These are phyloP conservation scores for Marasmius fiardii DNA, from an alignment of 1,284 basidiomycete genomes.

Conservation along the genomic window DNA sequence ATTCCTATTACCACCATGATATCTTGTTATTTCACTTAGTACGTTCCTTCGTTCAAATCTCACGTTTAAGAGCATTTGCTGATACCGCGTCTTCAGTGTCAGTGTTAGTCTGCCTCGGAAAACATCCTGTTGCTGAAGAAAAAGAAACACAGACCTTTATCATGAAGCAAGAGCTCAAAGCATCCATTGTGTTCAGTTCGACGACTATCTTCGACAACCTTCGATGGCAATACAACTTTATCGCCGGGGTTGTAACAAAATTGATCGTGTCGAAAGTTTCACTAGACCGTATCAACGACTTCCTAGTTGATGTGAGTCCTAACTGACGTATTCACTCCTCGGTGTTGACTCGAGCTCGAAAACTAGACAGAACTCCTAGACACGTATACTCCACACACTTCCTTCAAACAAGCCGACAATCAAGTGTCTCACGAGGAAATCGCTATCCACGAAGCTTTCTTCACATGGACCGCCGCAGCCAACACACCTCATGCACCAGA, in stretches of 20 bases:
- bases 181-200: constrained; percentile 37
- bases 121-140: constrained; percentile 2
- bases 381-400: constrained; percentile 31
- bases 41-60: constrained; percentile 19
- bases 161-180: constrained; percentile 34
- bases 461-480: constrained; percentile 38
- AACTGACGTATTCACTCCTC: background rate
- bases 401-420: constrained; percentile 12
- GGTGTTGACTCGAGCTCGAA: background rate
- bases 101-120: too few species aligned
- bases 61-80: background rate
- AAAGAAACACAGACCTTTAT: constrained; percentile 29
- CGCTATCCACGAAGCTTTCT: constrained; percentile 40
- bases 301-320: constrained; percentile 34
- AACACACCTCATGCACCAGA: too few species aligned
- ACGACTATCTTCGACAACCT: constrained; percentile 44
- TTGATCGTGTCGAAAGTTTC: constrained; percentile 41
- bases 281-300: constrained; percentile 44
- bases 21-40: constrained; percentile 61
- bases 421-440: constrained; percentile 26
- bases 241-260: constrained; percentile 26
- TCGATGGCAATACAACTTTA: constrained; percentile 33
- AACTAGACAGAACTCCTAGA: constrained; percentile 52
- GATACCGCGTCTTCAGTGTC: constrained; percentile 1
- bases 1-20: constrained; percentile 69